phyloP scores from a whole-genome alignment of 2,329 filamentous ascomycete species.

The Calcarisporium arbuscula region DNA sequence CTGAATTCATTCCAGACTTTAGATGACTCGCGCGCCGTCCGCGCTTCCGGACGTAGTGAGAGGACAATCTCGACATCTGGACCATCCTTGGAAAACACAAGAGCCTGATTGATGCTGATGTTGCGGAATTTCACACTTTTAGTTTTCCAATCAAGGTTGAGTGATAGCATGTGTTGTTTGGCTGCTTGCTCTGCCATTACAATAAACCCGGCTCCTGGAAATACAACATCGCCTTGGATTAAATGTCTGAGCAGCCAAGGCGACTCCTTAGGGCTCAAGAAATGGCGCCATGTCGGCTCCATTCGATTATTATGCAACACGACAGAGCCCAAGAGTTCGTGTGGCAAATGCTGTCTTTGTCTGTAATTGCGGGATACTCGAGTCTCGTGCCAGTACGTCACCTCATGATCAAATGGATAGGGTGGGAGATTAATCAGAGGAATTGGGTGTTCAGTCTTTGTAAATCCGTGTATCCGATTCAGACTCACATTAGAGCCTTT shows the following conservation, averaged over 20 bases:
- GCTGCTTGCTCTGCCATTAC: neutral
- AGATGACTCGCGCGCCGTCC: constrained; percentile 11
- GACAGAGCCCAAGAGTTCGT: neutral
- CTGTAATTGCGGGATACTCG: neutral
- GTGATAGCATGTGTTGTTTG: too few species aligned
- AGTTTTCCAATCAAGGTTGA: too few species aligned
- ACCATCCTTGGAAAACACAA: constrained; percentile 11
- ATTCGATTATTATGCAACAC: neutral
- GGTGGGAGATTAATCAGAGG: too few species aligned
- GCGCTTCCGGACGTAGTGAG: constrained; percentile 11
- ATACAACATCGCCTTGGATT: too few species aligned
- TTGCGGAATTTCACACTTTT: too few species aligned
- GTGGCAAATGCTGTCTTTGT: neutral
- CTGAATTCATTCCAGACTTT: constrained; percentile 17
- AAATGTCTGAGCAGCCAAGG: neutral
- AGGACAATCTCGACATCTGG: constrained; percentile 13
- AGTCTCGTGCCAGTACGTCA: constrained; percentile 7
- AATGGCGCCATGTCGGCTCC: neutral
- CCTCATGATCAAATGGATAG: neutral
- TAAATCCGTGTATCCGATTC: too few species aligned
- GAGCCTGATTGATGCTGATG: constrained; percentile 14
- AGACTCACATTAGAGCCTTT: too few species aligned
- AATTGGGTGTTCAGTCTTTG: too few species aligned
- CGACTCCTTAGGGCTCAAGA: neutral
- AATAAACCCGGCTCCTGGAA: constrained; percentile 17